A percentile compares a stretch with the other conserved stretches of the same genome.
Evolutionary conservation across 75 land plant species (phyloP).

Genomic region (Pinus taeda): DNA sequence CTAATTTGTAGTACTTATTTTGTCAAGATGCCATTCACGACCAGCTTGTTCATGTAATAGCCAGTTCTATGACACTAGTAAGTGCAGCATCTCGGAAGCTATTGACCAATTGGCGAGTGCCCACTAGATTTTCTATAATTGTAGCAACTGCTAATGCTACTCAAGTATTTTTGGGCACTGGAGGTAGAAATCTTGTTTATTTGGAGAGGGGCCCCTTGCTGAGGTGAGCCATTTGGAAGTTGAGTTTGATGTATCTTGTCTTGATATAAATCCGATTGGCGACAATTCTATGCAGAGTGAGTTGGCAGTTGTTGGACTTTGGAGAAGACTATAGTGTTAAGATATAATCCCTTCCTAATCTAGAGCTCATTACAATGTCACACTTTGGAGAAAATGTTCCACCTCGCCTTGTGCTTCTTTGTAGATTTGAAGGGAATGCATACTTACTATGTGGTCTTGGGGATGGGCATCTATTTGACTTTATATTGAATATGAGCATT

Average conservation of each 20-base stretch:
- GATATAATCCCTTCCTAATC: slow-evolving; percentile 84
- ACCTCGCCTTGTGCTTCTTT: slow-evolving; percentile 94
- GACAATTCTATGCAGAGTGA: slow-evolving; percentile 64
- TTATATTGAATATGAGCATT: slow-evolving; percentile 56
- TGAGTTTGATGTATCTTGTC: slow-evolving; percentile 95
- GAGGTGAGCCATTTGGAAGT: slow-evolving; percentile 81
- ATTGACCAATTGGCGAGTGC: slow-evolving; percentile 81
- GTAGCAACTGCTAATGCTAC: slow-evolving; percentile 97
- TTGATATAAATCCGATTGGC: slow-evolving; percentile 96
- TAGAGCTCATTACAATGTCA: slow-evolving; percentile 76
- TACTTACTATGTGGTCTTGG: slow-evolving; percentile 98
- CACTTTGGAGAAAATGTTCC: slow-evolving; percentile 91
- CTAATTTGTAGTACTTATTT: slow-evolving; percentile 77
- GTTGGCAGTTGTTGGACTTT: slow-evolving; percentile 95
- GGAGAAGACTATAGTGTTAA: slow-evolving; percentile 94
- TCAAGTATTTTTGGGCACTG: slow-evolving; percentile 93
- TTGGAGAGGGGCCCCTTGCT: slow-evolving; percentile 54
- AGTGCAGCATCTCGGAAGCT: slow-evolving; percentile 74
- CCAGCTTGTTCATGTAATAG: slow-evolving; percentile 93
- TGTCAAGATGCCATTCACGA: slow-evolving; percentile 82
- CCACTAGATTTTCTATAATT: slow-evolving; percentile 76
- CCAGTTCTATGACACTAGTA: slow-evolving; percentile 78
- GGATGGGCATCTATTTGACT: slow-evolving; percentile 95
- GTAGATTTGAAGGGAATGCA: slow-evolving; percentile 91
- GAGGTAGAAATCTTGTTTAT: slow-evolving; percentile 91